A percentile compares a stretch with the other conserved stretches of the same genome.
Evolutionary conservation across 192 early-diverging fungal genomes (phyloP).

Genomic region (Backusella morwellensis): DNA sequence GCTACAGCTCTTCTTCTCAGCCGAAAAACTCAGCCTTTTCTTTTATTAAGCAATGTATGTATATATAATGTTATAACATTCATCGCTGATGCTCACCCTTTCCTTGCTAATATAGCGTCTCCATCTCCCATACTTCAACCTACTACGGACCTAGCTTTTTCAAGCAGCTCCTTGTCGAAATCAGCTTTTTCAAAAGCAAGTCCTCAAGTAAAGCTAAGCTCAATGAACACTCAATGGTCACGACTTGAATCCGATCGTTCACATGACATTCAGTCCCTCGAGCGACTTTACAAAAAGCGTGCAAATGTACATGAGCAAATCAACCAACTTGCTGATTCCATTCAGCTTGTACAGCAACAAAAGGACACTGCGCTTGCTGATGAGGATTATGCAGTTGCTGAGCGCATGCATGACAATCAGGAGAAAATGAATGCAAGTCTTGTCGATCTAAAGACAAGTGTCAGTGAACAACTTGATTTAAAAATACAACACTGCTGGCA

Average conservation of each 20-base stretch:
- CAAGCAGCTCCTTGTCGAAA: neutral
- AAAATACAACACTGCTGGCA: neutral
- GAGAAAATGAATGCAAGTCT: neutral
- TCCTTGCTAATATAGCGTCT: neutral
- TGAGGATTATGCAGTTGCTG: neutral
- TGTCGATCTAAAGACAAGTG: neutral
- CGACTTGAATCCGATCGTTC: neutral
- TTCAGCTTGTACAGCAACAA: neutral
- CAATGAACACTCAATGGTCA: neutral
- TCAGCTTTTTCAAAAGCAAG: neutral
- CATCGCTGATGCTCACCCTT: neutral
- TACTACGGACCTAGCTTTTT: neutral
- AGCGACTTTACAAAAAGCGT: neutral
- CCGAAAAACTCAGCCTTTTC: neutral
- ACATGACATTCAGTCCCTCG: neutral
- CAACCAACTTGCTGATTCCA: neutral
- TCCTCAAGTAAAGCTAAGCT: neutral
- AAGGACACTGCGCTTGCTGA: neutral
- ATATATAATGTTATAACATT: neutral
- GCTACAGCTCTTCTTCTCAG: neutral
- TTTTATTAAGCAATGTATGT: neutral
- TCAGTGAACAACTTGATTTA: neutral
- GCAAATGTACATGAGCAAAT: neutral
- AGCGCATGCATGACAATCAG: neutral
- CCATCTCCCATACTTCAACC: neutral